These are phyloP conservation scores for Peronospora farinosa DNA, from an alignment of 352 stramenopile genomes.

Conservation along the genomic window DNA sequence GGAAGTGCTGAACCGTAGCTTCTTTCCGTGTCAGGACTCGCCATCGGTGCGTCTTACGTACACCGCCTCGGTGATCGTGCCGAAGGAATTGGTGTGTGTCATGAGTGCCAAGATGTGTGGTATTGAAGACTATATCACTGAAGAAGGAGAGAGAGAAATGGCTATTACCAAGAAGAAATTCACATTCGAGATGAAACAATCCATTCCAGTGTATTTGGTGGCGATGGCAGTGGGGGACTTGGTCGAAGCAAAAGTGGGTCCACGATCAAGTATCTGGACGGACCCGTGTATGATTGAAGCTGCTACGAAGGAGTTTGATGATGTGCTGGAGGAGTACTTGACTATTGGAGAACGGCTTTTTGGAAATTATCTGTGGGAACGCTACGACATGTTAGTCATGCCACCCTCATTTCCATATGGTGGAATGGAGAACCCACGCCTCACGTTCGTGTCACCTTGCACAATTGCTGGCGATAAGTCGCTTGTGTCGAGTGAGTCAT, in stretches of 20 bases:
- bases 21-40: slow-evolving; percentile 89
- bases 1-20: slow-evolving; percentile 79
- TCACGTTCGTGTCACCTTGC: slow-evolving; percentile 82
- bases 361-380: slow-evolving; percentile 79
- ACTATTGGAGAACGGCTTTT: slow-evolving; percentile 67
- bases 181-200: slow-evolving; percentile 75
- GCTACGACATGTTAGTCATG: slow-evolving; percentile 82
- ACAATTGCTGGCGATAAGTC: slow-evolving; percentile 76
- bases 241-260: slow-evolving; percentile 53
- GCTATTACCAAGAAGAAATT: slow-evolving; percentile 33
- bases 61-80: slow-evolving; percentile 87
- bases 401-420: slow-evolving; percentile 92
- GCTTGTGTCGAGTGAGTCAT: slow-evolving; percentile 50
- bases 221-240: slow-evolving; percentile 79
- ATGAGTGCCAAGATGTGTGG: slow-evolving; percentile 67
- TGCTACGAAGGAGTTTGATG: slow-evolving; percentile 65
- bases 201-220: slow-evolving; percentile 80
- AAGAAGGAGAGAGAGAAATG: slow-evolving; percentile 16
- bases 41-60: slow-evolving; percentile 95
- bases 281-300: slow-evolving; percentile 78
- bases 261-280: slow-evolving; percentile 73
- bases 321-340: slow-evolving; percentile 69
- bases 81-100: slow-evolving; percentile 85
- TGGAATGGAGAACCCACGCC: slow-evolving; percentile 96
- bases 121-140: slow-evolving; percentile 18